Percentiles rank a stretch among this genome's conserved stretches.
These are phyloP conservation scores for Tulasnella calospora DNA, from an alignment of 768 basidiomycete species.

Conservation along the genomic window DNA sequence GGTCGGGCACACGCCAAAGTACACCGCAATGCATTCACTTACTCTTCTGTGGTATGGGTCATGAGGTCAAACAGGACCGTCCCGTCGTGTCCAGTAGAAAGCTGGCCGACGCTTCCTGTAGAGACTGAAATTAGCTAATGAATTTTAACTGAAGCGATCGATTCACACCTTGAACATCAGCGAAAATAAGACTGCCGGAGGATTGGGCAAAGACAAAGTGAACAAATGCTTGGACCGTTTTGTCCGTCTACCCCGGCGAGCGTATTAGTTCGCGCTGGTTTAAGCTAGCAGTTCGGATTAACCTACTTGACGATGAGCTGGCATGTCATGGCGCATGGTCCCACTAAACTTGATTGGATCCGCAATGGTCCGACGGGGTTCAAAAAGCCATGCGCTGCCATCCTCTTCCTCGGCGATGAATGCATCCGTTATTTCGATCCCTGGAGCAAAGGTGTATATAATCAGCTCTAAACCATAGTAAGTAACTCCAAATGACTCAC, in stretches of 20 bases:
- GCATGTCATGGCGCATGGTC: background rate
- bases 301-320: background rate
- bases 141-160: background rate
- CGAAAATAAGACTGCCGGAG: background rate
- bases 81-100: background rate
- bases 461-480: background rate
- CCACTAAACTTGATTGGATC: background rate
- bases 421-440: background rate
- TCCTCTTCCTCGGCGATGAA: background rate
- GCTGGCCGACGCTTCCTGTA: background rate
- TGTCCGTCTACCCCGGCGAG: background rate
- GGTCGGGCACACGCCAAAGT: too few relatives aligned
- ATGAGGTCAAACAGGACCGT: background rate
- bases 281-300: background rate
- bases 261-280: background rate
- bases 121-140: background rate
- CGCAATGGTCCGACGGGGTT: background rate
- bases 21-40: background rate
- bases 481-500: background rate
- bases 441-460: background rate
- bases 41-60: background rate
- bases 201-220: background rate
- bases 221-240: background rate
- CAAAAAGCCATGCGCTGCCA: background rate
- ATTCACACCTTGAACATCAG: background rate